phyloP scores from a whole-genome alignment of 768 basidiomycete genomes.

The Myochromella boudieri region DNA sequence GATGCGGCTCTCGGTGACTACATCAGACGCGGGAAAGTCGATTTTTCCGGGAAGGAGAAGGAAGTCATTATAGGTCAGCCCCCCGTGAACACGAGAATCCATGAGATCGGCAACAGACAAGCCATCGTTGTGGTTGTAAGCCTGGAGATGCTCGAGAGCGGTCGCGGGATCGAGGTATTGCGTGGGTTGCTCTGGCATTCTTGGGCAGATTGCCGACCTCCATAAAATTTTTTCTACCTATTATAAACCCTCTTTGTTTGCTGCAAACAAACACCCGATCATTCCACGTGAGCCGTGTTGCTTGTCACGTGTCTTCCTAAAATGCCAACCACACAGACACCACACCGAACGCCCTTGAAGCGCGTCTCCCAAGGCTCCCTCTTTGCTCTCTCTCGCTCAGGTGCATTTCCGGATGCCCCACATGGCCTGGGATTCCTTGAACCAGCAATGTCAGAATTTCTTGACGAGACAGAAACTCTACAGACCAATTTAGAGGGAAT shows the following conservation, averaged over 20 bases:
- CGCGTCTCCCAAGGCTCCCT: constrained; percentile 93
- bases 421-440: constrained; percentile 85
- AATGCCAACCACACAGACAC: constrained; percentile 37
- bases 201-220: constrained; percentile 20
- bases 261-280: constrained; percentile 8
- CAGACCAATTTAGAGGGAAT: constrained; percentile 75
- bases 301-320: constrained; percentile 13
- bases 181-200: constrained; percentile 15
- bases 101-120: constrained; percentile 84
- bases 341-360: constrained; percentile 79
- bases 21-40: constrained; percentile 82
- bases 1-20: constrained; percentile 80
- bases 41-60: constrained; percentile 93
- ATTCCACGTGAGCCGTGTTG: constrained; percentile 18
- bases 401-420: constrained; percentile 70
- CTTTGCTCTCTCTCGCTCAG: constrained; percentile 79
- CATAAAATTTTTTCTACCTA: constrained; percentile 10
- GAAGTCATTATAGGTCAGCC: constrained; percentile 98
- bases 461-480: constrained; percentile 84
- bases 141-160: constrained; percentile 74
- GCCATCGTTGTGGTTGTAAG: constrained; percentile 77
- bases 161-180: constrained; percentile 62
- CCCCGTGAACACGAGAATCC: constrained; percentile 82
- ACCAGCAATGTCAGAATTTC: constrained; percentile 79
- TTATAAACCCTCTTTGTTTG: constrained; percentile 18